phyloP scores from a whole-genome alignment of 1,284 basidiomycete species.

The Ganoderma meredithae region DNA sequence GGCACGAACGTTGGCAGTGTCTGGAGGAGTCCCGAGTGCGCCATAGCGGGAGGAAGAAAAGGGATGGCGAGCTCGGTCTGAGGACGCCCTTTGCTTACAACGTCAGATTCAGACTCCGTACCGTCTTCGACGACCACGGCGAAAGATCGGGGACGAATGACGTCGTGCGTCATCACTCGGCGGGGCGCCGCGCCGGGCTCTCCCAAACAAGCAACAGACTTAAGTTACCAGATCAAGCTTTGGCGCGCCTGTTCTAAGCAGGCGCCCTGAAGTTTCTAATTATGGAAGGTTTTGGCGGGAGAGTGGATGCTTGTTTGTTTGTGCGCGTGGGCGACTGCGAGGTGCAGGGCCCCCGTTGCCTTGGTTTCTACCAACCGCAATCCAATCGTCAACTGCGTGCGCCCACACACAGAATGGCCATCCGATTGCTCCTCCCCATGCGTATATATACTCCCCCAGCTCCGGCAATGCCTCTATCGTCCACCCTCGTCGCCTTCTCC shows the following conservation, averaged over 20 bases:
- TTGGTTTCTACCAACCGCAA: background rate
- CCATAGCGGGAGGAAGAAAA: background rate
- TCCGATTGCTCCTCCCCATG: too few species aligned
- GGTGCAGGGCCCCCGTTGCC: too few species aligned
- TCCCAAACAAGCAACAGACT: background rate
- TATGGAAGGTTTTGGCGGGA: background rate
- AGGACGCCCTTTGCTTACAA: background rate
- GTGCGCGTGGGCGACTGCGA: too few species aligned
- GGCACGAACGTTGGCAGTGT: background rate
- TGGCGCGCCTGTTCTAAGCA: background rate
- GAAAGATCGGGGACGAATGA: background rate
- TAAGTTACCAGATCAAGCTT: background rate
- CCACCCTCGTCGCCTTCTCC: too few species aligned
- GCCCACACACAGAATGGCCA: background rate
- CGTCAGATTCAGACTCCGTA: background rate
- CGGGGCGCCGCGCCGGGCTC: background rate
- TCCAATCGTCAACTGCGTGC: background rate
- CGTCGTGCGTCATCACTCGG: background rate
- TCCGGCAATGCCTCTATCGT: too few species aligned
- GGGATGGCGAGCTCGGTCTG: background rate
- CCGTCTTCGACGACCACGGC: background rate
- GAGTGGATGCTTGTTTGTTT: too few species aligned
- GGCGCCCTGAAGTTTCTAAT: background rate
- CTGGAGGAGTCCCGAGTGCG: background rate
- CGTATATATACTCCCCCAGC: too few species aligned